Base-by-base conservation (phyloP, 148 eudicot genomes). In the Rhododendron griersonianum region DNA sequence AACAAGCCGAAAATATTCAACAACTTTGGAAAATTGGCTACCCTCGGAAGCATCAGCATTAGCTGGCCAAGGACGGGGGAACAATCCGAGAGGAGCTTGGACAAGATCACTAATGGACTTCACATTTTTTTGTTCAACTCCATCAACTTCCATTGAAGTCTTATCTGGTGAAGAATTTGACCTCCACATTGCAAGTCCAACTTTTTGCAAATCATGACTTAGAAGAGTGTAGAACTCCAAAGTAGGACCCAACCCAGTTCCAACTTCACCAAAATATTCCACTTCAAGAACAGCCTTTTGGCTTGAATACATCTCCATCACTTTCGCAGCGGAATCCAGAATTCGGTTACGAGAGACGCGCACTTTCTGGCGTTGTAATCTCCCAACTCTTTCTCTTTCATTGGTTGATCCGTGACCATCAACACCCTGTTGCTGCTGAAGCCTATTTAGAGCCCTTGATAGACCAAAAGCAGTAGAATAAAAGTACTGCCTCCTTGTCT, bases 241-340 rank as follows among this genome's bases (percentile, higher is more conserved):
- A 18, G 99, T 98, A 53, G 99, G 99, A 73, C 99, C 99, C 90
- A 98, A 90, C 44, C 99, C 99, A 67, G 99, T 95, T 51, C 99
- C 99, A 90, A 98, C 98, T 86, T 98, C 99, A 86, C 99, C 99
- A 86, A 98, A 98, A 92, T 98, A 98, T 90, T 98, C 99, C 50
- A 98, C 98, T 89, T 98, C 99, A 82, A 98, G 98, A 47, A 95
- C 98, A 86, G 99, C 98, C 88, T 98, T 98, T 88, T 98, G 99
- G 82, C 98, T 95, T n/a, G 98, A 94, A 90, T 94, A 98, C 98
- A 98, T 98, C 89, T 98, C 99, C 99, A 98, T 98, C 76, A 98
- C 99, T 89, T 98, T 98, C 16, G 94, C 95, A 89, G 99, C 99
- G 80, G 99, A 98, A 91, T 98, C 99, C 85, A 98, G 88, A 85